Evolutionary conservation across 2,329 filamentous ascomycete genomes (phyloP), one percentile per base, ranked within the genome.

Genomic region (Gyromitra esculenta): DNA sequence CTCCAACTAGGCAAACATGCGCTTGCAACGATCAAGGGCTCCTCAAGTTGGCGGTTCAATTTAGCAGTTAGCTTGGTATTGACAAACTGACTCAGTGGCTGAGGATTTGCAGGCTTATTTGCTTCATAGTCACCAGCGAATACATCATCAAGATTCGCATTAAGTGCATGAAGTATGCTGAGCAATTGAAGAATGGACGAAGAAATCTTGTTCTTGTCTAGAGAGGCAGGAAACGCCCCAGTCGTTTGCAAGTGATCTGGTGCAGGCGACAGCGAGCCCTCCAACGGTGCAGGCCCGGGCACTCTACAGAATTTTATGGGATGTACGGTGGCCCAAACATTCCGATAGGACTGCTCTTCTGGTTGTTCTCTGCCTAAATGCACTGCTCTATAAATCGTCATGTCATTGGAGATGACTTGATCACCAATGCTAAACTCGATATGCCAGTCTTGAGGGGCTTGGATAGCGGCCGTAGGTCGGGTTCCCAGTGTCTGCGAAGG

Each of bases 1-100:
- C 93, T 96, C 96, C 96, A 99, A 82, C 89, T 93, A 2, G 96
- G 96, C 48, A 99, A 87, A 82, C 96, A 99, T 82, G 95, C 97
- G 85, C 96, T 98, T 2, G 96, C 96, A 65, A 99, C 96, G 79
- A 99, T 96, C 78, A 99, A 85, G 8, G 96, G 96, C 84, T 99
- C 96, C 82, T 99, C 96, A 11, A 99, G 86, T 83, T 99, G 96
- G 37, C 96, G 91, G 82, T 99, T 99, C 73, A 99, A 88, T 85
- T 99, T 99, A 0, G 96, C 96, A 0, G 96, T 99, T 48, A 99
- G 88, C 83, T 99, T 99, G 0, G 96, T 97, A 82, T 99, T 99
- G 84, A 99, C 96, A 81, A 99, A 99, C 80, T 98, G 94, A 1
- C 94, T 91, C 60, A 96, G 84, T 0, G 95, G 92, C 83, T 98